A percentile compares a stretch with the other conserved stretches of the same genome.
phyloP scores from a whole-genome alignment of 495 filamentous ascomycete genomes.

The Penicillium robsamsonii region DNA sequence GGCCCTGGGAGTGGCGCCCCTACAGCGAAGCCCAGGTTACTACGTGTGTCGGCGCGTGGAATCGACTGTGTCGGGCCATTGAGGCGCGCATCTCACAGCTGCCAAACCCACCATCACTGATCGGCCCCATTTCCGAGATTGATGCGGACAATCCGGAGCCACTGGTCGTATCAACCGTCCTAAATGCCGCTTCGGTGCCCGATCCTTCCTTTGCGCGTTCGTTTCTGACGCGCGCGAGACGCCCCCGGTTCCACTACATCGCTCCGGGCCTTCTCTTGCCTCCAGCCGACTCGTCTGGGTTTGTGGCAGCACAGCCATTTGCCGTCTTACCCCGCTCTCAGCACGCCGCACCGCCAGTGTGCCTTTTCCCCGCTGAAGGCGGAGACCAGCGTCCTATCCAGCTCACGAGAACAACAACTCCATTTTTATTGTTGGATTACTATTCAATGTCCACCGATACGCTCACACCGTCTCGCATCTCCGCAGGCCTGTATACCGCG shows the following conservation, averaged over 20 bases:
- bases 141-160: constrained; percentile 10
- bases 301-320: constrained; percentile 14
- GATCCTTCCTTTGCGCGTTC: constrained; percentile 16
- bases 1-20: constrained; percentile 22
- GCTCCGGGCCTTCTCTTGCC: constrained; percentile 21
- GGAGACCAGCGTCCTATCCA: constrained; percentile 18
- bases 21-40: constrained; percentile 19
- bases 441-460: constrained; percentile 14
- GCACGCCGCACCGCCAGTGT: constrained; percentile 16
- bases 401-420: constrained; percentile 14
- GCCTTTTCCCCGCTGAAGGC: constrained; percentile 17
- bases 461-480: constrained; percentile 11
- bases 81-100: too few species aligned
- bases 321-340: constrained; percentile 12
- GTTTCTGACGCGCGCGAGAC: constrained; percentile 13
- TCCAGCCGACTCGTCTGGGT: constrained; percentile 10
- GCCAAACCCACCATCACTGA: too few species aligned
- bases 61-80: constrained; percentile 16
- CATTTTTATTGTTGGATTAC: constrained; percentile 13
- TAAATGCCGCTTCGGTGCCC: constrained; percentile 14
- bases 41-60: constrained; percentile 17
- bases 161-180: constrained; percentile 13
- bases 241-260: constrained; percentile 15
- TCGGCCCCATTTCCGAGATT: constrained; percentile 4
- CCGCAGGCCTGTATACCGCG: constrained; percentile 22